phyloP scores from a whole-genome alignment of 305 asterid species.

The Fraxinus sp. region DNA sequence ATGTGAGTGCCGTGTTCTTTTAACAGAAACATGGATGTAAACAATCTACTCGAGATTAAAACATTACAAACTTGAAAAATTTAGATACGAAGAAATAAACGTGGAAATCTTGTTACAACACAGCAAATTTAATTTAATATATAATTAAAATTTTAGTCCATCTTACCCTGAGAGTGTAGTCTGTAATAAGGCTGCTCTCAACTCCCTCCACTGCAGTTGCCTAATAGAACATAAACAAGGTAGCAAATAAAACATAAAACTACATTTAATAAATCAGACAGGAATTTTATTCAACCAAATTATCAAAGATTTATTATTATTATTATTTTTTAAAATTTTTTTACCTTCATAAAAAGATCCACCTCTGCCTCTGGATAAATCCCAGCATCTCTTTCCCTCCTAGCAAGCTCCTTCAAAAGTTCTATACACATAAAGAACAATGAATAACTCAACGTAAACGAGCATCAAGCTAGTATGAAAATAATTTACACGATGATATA shows the following conservation, averaged over 20 bases:
- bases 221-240: slow-evolving; percentile 30
- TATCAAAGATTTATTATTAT: background rate
- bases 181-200: slow-evolving; percentile 49
- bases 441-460: background rate
- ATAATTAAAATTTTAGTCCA: background rate
- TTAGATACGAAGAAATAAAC: background rate
- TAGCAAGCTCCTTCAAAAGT: slow-evolving; percentile 77
- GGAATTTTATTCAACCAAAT: slow-evolving; percentile 2
- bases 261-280: background rate
- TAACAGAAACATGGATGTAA: background rate
- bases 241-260: background rate
- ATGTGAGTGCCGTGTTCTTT: background rate
- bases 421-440: slow-evolving; percentile 32
- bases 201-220: slow-evolving; percentile 63
- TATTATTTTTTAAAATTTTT: background rate
- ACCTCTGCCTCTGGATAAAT: slow-evolving; percentile 86
- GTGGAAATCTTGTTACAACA: background rate
- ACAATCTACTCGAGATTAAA: background rate
- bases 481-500: background rate
- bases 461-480: background rate
- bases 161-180: slow-evolving; percentile 62
- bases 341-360: slow-evolving; percentile 94
- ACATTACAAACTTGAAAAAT: background rate
- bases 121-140: too few relatives aligned
- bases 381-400: slow-evolving; percentile 87